phyloP scores from a whole-genome alignment of 768 basidiomycete species.

The Amanita subjunquillea region DNA sequence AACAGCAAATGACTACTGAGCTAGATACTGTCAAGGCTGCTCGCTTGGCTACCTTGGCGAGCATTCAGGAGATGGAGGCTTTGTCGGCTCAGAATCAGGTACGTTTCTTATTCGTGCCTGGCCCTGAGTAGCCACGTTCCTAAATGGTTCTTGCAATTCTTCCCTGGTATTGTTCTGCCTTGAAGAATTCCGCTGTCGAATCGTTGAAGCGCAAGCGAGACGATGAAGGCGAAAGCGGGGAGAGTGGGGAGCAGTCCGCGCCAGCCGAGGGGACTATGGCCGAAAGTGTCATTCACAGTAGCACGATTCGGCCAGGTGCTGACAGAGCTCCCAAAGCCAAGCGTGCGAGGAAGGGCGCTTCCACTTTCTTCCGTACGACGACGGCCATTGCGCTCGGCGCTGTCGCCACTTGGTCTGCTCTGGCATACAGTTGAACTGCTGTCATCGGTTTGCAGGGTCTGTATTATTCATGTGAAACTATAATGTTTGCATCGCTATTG shows the following conservation, averaged over 20 bases:
- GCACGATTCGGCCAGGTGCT: conserved; percentile 2
- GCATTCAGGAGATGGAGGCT: neutral
- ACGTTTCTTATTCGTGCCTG: neutral
- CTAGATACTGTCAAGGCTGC: conserved; percentile 32
- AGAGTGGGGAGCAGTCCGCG: conserved; percentile 5
- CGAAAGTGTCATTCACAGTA: conserved; percentile 3
- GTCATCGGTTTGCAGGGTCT: neutral
- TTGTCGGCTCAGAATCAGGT: neutral
- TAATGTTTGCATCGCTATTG: neutral
- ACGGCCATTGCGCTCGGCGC: conserved; percentile 59
- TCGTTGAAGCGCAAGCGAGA: conserved; percentile 60
- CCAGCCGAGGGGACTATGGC: conserved; percentile 2
- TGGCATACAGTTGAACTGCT: conserved; percentile 46
- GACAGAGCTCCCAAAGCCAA: conserved; percentile 24
- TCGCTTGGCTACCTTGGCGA: conserved; percentile 12
- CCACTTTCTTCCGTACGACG: conserved; percentile 44
- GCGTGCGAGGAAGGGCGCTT: conserved; percentile 33
- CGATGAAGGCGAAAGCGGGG: conserved; percentile 17
- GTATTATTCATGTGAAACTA: neutral
- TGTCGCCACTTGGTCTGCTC: conserved; percentile 61
- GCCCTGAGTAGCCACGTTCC: conserved; percentile 15
- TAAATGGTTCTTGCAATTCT: neutral
- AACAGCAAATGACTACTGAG: conserved; percentile 35
- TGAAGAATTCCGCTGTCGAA: conserved; percentile 17
- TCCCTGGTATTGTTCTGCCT: conserved; percentile 9